A percentile compares a stretch with the other conserved stretches of the same genome.
These are phyloP conservation scores for Fusarium piperis DNA, from an alignment of 2,329 filamentous ascomycete genomes.

Conservation along the genomic window DNA sequence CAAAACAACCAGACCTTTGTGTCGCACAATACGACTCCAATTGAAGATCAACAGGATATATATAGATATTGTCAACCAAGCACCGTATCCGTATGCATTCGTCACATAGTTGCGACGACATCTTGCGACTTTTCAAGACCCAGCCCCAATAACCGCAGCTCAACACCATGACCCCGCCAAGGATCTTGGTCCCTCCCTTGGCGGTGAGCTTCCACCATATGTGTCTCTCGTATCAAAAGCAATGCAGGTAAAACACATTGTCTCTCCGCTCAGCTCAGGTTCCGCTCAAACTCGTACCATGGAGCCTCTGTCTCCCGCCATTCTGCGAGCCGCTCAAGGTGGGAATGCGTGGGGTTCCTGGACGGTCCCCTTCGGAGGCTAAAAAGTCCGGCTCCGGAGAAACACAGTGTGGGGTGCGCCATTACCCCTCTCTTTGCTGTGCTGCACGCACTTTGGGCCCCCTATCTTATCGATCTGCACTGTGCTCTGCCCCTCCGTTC, in stretches of 20 bases:
- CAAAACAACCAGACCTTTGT: background rate
- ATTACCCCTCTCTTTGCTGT: background rate
- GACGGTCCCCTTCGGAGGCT: constrained; percentile 27
- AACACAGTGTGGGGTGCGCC: constrained; percentile 27
- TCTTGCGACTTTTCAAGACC: background rate
- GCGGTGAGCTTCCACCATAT: constrained; percentile 7
- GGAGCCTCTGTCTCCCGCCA: constrained; percentile 22
- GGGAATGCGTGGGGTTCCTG: constrained; percentile 24
- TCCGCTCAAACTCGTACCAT: constrained; percentile 28
- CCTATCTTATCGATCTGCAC: constrained; percentile 41
- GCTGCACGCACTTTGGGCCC: background rate
- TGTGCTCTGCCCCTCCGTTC: constrained; percentile 42
- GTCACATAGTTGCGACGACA: background rate
- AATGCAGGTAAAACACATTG: background rate
- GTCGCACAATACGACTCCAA: background rate
- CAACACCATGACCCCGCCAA: background rate
- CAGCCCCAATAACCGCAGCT: background rate
- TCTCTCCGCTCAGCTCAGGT: background rate
- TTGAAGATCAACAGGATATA: background rate
- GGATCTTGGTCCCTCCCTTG: background rate
- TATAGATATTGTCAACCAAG: background rate
- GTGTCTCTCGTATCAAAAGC: constrained; percentile 1
- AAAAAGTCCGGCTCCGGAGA: constrained; percentile 23
- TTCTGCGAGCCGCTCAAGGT: constrained; percentile 14
- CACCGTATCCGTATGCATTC: background rate